A percentile compares a stretch with the other conserved stretches of the same genome.
phyloP scores from a whole-genome alignment of 2,329 filamentous ascomycete genomes.

The Alternaria incomplexa region DNA sequence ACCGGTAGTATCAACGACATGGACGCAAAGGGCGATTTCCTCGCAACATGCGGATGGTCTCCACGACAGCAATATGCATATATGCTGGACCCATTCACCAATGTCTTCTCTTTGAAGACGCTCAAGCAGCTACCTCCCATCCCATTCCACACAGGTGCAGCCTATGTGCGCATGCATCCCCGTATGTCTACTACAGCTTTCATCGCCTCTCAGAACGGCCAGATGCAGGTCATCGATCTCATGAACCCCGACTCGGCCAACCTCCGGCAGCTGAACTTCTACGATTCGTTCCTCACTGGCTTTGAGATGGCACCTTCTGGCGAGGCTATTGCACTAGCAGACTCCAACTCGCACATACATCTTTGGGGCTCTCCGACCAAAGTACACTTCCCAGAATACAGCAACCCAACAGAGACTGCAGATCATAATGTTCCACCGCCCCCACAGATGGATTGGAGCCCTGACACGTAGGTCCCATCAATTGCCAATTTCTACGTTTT shows the following conservation, averaged over 20 bases:
- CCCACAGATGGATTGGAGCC: constrained; percentile 70
- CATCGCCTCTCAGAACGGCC: constrained; percentile 87
- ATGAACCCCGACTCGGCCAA: constrained; percentile 91
- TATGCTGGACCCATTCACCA: constrained; percentile 90
- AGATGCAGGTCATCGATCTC: constrained; percentile 94
- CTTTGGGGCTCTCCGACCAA: constrained; percentile 89
- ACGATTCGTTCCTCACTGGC: constrained; percentile 72
- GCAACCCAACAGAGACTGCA: constrained; percentile 76
- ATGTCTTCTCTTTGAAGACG: constrained; percentile 94
- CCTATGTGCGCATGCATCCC: constrained; percentile 95
- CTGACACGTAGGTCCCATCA: constrained; percentile 66
- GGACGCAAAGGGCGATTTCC: constrained; percentile 93
- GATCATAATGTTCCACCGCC: constrained; percentile 65
- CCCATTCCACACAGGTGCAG: constrained; percentile 88
- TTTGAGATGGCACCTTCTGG: constrained; percentile 89
- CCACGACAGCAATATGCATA: constrained; percentile 78
- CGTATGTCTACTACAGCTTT: constrained; percentile 94
- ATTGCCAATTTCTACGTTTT: background rate
- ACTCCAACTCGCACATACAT: constrained; percentile 78
- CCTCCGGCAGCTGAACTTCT: constrained; percentile 80
- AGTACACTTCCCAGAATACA: constrained; percentile 83
- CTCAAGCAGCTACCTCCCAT: constrained; percentile 87
- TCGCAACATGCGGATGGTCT: constrained; percentile 94
- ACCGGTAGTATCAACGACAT: constrained; percentile 91
- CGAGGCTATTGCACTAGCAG: constrained; percentile 81